A percentile compares a stretch with the other conserved stretches of the same genome.
Evolutionary conservation across 805 yeast species (phyloP).

Genomic region (Wickerhamiella spandovensis): DNA sequence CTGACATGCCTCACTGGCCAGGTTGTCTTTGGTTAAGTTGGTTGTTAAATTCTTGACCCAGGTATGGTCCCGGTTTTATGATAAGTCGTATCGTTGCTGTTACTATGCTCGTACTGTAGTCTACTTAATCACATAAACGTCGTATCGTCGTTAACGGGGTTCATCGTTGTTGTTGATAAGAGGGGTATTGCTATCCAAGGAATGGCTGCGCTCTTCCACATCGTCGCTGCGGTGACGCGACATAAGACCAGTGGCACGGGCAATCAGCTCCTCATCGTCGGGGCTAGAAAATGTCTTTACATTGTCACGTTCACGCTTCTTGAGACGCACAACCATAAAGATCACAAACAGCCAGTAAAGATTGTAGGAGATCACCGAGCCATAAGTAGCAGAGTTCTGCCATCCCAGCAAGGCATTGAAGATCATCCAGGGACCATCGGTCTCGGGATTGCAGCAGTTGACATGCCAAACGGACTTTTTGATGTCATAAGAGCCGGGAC

Average conservation of each 20-base stretch:
- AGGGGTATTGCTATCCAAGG: conserved; percentile 6
- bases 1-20: conserved; percentile 61
- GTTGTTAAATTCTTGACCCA: neutral
- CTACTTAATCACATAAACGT: neutral
- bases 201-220: neutral
- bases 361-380: conserved; percentile 63
- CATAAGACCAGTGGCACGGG: conserved; percentile 11
- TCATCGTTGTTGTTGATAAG: conserved; percentile 1
- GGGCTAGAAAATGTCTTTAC: conserved; percentile 4
- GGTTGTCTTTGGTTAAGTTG: conserved; percentile 22
- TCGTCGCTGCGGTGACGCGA: neutral
- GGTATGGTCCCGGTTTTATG: neutral
- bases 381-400: conserved; percentile 89
- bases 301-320: conserved; percentile 26
- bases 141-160: neutral
- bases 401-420: conserved; percentile 82
- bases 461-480: conserved; percentile 80
- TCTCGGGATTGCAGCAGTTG: conserved; percentile 84
- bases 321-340: conserved; percentile 32
- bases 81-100: neutral
- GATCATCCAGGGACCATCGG: conserved; percentile 89
- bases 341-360: conserved; percentile 50
- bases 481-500: conserved; percentile 87
- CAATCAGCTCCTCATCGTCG: conserved; percentile 10
- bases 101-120: neutral